These are phyloP conservation scores for Pholiota adiposa DNA, from an alignment of 1,284 basidiomycete species.

Conservation along the genomic window DNA sequence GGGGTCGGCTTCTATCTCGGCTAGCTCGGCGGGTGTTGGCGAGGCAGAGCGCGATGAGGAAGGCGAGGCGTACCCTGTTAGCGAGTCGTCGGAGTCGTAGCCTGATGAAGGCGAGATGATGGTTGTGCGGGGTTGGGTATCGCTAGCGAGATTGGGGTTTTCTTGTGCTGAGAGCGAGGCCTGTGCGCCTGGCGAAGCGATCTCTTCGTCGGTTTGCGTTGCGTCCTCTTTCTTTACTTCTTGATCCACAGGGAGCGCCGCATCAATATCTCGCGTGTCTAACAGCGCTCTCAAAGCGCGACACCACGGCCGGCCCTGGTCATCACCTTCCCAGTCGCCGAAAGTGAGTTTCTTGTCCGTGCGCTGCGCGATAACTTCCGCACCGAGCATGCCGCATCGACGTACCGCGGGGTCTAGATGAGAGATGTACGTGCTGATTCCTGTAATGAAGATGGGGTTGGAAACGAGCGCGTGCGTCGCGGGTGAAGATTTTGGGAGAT, in stretches of 20 bases:
- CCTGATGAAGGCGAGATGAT: constrained; percentile 30
- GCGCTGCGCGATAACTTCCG: constrained; percentile 74
- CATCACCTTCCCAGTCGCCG: constrained; percentile 83
- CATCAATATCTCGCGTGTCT: constrained; percentile 54
- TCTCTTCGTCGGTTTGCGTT: constrained; percentile 12
- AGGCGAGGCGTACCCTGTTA: constrained; percentile 75
- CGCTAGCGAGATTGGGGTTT: too few relatives aligned
- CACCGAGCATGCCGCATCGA: constrained; percentile 92
- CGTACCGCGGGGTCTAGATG: constrained; percentile 82
- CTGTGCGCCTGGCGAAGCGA: constrained; percentile 10
- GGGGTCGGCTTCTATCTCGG: constrained; percentile 85
- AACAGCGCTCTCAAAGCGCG: constrained; percentile 59
- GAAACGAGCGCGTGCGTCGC: constrained; percentile 47
- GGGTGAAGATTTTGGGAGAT: constrained; percentile 55
- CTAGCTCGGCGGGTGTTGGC: constrained; percentile 79
- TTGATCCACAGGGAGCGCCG: constrained; percentile 31
- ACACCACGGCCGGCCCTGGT: constrained; percentile 69
- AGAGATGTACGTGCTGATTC: constrained; percentile 77
- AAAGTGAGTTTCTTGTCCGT: constrained; percentile 77
- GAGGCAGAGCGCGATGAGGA: constrained; percentile 81
- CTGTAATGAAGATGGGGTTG: constrained; percentile 71
- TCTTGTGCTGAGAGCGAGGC: not conserved
- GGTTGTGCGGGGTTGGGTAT: not conserved
- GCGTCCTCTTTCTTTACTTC: constrained; percentile 15
- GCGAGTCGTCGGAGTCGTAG: constrained; percentile 82